Evolutionary conservation across 495 filamentous ascomycete species (phyloP).

Genomic region (Physcia stellaris): DNA sequence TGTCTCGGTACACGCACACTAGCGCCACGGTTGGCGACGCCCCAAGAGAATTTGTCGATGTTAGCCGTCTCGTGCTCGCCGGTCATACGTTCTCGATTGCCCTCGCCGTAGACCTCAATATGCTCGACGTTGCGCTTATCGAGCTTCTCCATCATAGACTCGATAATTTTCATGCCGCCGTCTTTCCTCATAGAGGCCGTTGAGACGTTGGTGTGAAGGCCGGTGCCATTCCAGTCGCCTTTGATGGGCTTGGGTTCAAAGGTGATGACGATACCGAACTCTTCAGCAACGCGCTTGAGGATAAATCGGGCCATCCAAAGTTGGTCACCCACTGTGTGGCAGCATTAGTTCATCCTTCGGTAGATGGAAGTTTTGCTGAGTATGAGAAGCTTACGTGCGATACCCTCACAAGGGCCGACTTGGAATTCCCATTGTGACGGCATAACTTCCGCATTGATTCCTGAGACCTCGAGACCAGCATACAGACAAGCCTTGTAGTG

Average conservation of each 20-base stretch:
- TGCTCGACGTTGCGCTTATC: constrained; percentile 83
- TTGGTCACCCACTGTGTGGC: constrained; percentile 69
- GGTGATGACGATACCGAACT: constrained; percentile 92
- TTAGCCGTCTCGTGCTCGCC: constrained; percentile 88
- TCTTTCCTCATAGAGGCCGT: constrained; percentile 75
- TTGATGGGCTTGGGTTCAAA: constrained; percentile 97
- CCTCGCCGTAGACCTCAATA: constrained; percentile 94
- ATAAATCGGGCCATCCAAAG: constrained; percentile 97
- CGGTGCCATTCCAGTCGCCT: constrained; percentile 98
- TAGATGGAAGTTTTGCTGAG: too few relatives aligned
- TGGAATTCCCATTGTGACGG: constrained; percentile 99
- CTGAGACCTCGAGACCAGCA: constrained; percentile 84
- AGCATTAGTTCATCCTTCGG: constrained; percentile 15
- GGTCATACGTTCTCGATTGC: constrained; percentile 84
- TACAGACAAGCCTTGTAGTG: constrained; percentile 97
- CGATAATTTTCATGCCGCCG: constrained; percentile 88
- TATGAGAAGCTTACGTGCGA: constrained; percentile 50
- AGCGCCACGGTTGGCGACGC: constrained; percentile 91
- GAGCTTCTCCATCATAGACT: constrained; percentile 77
- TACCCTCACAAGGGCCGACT: constrained; percentile 86
- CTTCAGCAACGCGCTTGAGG: constrained; percentile 90
- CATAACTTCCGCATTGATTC: constrained; percentile 99
- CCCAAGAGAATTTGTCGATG: constrained; percentile 91
- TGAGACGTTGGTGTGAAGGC: constrained; percentile 94
- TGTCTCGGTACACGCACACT: constrained; percentile 88